Evolutionary conservation across 805 yeast genomes (phyloP).

Genomic region (Starmerella tilneyi): DNA sequence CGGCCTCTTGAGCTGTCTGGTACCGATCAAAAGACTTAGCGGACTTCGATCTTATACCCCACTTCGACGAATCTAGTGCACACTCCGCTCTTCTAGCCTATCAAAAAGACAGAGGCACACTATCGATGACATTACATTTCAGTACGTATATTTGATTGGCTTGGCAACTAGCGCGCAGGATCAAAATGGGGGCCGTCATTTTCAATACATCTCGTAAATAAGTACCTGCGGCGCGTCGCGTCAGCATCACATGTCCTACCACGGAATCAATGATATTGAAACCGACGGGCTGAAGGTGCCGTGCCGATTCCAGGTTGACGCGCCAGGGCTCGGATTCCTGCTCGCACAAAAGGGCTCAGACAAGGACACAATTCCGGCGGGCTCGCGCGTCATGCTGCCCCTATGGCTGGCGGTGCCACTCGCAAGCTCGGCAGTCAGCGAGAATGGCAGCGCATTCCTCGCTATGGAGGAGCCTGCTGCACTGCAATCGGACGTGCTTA

Average conservation of each 20-base stretch:
- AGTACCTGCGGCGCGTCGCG: slow-evolving; percentile 2
- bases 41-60: no score
- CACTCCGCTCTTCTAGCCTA: no score
- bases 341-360: slow-evolving; percentile 37
- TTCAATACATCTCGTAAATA: no score
- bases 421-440: slow-evolving; percentile 41
- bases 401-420: slow-evolving; percentile 78
- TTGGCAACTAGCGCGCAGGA: no score
- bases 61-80: no score
- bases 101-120: no score
- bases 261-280: slow-evolving; percentile 31
- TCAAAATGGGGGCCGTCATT: no score
- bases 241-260: slow-evolving; percentile 24
- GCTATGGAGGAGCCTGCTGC: slow-evolving; percentile 64
- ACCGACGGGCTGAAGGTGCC: slow-evolving; percentile 51
- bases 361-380: slow-evolving; percentile 9
- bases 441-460: slow-evolving; percentile 42
- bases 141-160: no score
- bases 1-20: slow-evolving; percentile 8
- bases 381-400: slow-evolving; percentile 52
- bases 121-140: no score
- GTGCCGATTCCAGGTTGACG: slow-evolving; percentile 61
- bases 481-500: slow-evolving; percentile 52
- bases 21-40: no score
- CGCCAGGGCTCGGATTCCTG: slow-evolving; percentile 81